Evolutionary conservation across 2,329 filamentous ascomycete genomes (phyloP).

Genomic region (Harringtonia lauricola): DNA sequence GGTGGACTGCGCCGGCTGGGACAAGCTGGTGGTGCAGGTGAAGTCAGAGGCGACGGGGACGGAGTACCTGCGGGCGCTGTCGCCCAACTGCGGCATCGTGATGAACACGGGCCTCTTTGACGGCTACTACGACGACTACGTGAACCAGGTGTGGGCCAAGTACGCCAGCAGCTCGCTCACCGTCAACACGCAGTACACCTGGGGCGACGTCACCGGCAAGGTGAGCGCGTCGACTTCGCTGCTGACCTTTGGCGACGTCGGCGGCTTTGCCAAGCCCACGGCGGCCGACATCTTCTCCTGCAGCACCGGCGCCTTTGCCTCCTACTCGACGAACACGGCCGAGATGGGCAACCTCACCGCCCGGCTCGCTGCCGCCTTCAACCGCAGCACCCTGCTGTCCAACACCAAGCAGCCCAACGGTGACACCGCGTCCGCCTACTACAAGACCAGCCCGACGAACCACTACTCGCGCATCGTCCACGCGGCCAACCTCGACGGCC

Average conservation of each 20-base stretch:
- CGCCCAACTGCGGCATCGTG: slow-evolving; percentile 38
- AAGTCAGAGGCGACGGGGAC: slow-evolving; percentile 18
- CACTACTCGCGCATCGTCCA: slow-evolving; percentile 59
- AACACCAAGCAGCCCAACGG: slow-evolving; percentile 40
- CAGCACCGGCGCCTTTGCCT: slow-evolving; percentile 45
- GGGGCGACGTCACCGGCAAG: slow-evolving; percentile 35
- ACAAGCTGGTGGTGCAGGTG: slow-evolving; percentile 34
- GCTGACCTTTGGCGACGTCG: slow-evolving; percentile 28
- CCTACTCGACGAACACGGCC: slow-evolving; percentile 26
- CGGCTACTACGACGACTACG: slow-evolving; percentile 38
- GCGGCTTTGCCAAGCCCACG: slow-evolving; percentile 33
- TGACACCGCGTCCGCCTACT: slow-evolving; percentile 41
- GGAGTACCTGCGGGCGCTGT: slow-evolving; percentile 33
- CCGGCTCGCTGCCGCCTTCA: slow-evolving; percentile 64
- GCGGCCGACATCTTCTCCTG: slow-evolving; percentile 40
- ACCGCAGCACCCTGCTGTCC: slow-evolving; percentile 56
- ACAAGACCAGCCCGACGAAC: slow-evolving; percentile 44
- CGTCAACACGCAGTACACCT: slow-evolving; percentile 42
- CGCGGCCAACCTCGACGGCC: slow-evolving; percentile 42
- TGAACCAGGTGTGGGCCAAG: slow-evolving; percentile 39
- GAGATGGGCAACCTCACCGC: slow-evolving; percentile 55
- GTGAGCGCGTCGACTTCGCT: slow-evolving; percentile 23
- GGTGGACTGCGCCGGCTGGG: slow-evolving; percentile 39
- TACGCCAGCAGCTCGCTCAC: slow-evolving; percentile 32
- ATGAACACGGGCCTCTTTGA: slow-evolving; percentile 32